A percentile compares a stretch with the other conserved stretches of the same genome.
Conservation (phyloP, 306 rosid species). For the Purshia tridentata region DNA sequence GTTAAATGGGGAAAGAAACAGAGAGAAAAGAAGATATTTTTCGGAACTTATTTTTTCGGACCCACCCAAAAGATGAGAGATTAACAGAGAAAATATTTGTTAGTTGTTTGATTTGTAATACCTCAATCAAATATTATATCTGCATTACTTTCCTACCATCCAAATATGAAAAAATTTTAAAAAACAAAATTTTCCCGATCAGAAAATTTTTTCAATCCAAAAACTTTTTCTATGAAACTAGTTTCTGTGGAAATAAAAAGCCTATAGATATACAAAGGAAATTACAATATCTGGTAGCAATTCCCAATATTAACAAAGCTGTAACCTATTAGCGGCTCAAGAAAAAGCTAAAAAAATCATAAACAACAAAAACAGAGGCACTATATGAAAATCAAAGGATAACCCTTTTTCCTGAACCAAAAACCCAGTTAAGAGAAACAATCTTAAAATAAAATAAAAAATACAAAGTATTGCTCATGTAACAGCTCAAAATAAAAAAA, state of each 20-base stretch:
- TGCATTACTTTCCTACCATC: neutral
- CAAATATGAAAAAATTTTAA: neutral
- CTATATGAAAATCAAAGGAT: constrained; percentile 9
- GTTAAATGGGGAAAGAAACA: neutral
- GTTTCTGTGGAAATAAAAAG: neutral
- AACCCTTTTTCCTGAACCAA: constrained; percentile 2
- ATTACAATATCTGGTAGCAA: neutral
- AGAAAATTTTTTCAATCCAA: neutral
- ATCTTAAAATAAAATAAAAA: neutral
- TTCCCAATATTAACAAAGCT: neutral
- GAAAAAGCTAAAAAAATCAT: neutral
- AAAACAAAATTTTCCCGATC: neutral
- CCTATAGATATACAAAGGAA: neutral
- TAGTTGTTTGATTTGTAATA: neutral
- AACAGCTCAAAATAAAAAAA: neutral
- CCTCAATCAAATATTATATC: neutral
- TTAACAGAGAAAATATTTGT: neutral
- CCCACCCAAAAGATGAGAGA: neutral
- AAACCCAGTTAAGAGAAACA: neutral
- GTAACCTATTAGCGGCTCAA: neutral
- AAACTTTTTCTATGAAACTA: neutral
- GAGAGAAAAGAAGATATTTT: neutral
- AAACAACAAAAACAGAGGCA: neutral
- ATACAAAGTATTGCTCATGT: constrained; percentile 16
- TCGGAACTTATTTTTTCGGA: neutral